phyloP scores from a whole-genome alignment of 495 filamentous ascomycete species.

The Hyaloscypha bicolor region DNA sequence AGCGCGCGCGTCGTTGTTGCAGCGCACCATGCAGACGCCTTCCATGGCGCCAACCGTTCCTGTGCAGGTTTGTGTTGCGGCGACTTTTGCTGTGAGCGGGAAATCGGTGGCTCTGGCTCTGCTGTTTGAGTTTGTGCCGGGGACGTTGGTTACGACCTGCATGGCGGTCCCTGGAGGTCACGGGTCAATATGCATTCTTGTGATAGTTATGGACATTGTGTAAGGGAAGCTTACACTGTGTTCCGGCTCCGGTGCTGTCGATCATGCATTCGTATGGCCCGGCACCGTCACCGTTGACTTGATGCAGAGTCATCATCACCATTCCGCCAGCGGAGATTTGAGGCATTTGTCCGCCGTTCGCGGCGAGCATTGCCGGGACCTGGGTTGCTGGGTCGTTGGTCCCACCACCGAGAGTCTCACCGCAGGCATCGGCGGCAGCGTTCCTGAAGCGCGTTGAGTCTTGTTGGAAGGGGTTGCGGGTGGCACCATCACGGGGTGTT shows the following conservation, averaged over 20 bases:
- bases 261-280: conserved; percentile 50
- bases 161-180: no score
- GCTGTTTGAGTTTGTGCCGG: no score
- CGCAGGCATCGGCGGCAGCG: conserved; percentile 17
- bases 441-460: conserved; percentile 28
- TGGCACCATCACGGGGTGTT: conserved; percentile 24
- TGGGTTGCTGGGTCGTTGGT: conserved; percentile 22
- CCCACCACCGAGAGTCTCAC: conserved; percentile 23
- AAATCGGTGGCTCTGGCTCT: no score
- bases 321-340: conserved; percentile 42
- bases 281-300: conserved; percentile 55
- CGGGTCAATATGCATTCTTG: no score
- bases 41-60: conserved; percentile 45
- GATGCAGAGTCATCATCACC: conserved; percentile 49
- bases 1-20: conserved; percentile 50
- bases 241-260: conserved; percentile 32
- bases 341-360: conserved; percentile 45
- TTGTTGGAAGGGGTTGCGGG: conserved; percentile 22
- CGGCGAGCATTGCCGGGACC: conserved; percentile 26
- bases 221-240: no score
- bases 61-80: conserved; percentile 40
- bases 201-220: no score
- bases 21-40: conserved; percentile 59
- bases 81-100: conserved; percentile 30
- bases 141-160: no score